These are phyloP conservation scores for Leishmania arabica DNA, from an alignment of 208 protist genomes.

Conservation along the genomic window DNA sequence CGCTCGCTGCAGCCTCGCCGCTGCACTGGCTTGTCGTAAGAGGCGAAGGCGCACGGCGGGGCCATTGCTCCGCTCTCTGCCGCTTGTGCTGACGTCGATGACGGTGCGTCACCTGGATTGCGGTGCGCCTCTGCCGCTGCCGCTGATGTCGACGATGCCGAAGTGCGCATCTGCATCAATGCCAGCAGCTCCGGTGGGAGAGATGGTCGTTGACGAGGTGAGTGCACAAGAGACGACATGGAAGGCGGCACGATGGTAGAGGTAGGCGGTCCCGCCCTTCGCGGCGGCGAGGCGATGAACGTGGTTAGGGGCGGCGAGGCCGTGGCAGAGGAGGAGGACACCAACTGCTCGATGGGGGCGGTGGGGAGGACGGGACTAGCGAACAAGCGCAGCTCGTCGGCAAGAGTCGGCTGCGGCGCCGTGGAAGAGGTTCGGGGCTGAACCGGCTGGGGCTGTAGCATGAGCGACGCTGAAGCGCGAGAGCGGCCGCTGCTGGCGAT, in stretches of 20 bases:
- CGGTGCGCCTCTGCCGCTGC: not conserved
- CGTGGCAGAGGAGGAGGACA: not conserved
- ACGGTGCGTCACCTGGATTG: not conserved
- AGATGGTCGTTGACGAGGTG: not conserved
- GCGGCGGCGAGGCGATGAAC: slow-evolving; percentile 23
- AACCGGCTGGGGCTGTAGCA: not conserved
- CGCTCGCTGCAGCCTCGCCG: slow-evolving; percentile 29
- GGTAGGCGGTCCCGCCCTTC: not conserved
- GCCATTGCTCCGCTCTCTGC: not conserved
- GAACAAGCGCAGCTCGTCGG: slow-evolving; percentile 29
- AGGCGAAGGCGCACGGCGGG: not conserved
- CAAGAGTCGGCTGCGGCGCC: slow-evolving; percentile 11
- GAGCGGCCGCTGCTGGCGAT: not conserved
- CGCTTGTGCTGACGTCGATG: not conserved
- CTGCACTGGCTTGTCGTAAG: not conserved
- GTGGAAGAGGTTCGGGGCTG: not conserved
- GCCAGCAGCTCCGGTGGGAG: slow-evolving; percentile 26
- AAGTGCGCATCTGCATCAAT: slow-evolving; percentile 11
- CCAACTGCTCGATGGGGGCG: not conserved
- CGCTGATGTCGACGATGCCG: not conserved
- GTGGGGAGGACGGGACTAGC: slow-evolving; percentile 11
- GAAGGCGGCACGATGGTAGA: not conserved
- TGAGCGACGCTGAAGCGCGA: not conserved
- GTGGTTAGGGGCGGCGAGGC: not conserved
- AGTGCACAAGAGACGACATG: not conserved